Conservation (phyloP, 176 grass and related monocot genomes). For the Neostapfia colusana region DNA sequence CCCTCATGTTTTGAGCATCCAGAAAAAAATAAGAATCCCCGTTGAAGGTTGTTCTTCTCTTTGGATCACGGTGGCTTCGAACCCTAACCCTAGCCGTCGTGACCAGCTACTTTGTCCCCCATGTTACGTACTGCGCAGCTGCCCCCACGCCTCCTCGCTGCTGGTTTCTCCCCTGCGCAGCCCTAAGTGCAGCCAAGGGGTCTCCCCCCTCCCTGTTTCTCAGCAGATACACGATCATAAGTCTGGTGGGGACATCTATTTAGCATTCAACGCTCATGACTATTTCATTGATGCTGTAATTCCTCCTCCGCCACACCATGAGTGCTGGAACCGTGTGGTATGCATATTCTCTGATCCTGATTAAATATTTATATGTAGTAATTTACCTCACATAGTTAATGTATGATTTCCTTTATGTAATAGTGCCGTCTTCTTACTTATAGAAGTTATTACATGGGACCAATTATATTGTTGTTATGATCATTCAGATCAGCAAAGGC, state of each 20-base stretch:
- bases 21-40: too few species aligned
- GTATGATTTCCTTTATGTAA: neutral
- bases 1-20: too few species aligned
- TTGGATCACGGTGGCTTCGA: too few species aligned
- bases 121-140: too few species aligned
- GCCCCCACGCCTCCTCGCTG: too few species aligned
- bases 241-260: conserved; percentile 68
- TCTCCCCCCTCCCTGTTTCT: too few species aligned
- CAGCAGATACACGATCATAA: conserved; percentile 83
- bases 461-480: neutral
- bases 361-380: conserved; percentile 1
- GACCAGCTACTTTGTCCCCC: too few species aligned
- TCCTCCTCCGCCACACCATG: conserved; percentile 63
- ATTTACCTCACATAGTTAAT: neutral
- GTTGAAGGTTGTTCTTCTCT: too few species aligned
- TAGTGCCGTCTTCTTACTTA: neutral
- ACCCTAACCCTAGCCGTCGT: too few species aligned
- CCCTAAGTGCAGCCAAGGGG: too few species aligned
- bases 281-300: conserved; percentile 66
- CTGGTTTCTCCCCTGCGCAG: too few species aligned
- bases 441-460: neutral
- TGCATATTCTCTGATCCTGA: conserved; percentile 26
- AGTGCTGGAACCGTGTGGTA: conserved; percentile 89
- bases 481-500: neutral
- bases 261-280: conserved; percentile 93